These are phyloP conservation scores for Boletus sensibilis DNA, from an alignment of 768 basidiomycete genomes.

Conservation along the genomic window DNA sequence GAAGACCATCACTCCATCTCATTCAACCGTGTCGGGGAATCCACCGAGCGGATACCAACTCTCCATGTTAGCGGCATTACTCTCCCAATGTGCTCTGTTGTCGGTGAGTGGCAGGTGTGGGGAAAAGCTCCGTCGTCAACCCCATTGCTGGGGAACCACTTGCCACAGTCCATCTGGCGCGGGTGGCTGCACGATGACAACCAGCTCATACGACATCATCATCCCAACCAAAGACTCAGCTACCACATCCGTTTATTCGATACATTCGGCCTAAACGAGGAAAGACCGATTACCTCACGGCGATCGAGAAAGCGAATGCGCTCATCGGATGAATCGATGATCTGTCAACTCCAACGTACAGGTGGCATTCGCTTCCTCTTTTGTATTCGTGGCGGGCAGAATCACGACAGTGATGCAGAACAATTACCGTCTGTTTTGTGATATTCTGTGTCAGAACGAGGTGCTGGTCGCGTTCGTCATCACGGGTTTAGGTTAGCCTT, in stretches of 20 bases:
- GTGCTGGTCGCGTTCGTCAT: constrained; percentile 33
- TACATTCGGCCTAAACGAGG: constrained; percentile 35
- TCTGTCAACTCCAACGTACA: constrained; percentile 28
- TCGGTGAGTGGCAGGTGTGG: constrained; percentile 33
- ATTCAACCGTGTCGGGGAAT: constrained; percentile 5
- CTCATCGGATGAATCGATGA: too few species aligned
- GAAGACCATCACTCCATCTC: neutral
- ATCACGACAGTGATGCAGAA: constrained; percentile 29
- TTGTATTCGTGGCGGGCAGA: constrained; percentile 33
- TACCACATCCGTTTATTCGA: constrained; percentile 33
- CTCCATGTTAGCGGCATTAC: constrained; percentile 18
- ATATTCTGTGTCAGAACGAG: constrained; percentile 30
- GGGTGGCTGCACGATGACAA: constrained; percentile 37
- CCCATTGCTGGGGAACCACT: constrained; percentile 31
- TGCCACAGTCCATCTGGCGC: constrained; percentile 32
- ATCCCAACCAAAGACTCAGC: constrained; percentile 16
- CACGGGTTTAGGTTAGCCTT: constrained; percentile 19
- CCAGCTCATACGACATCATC: constrained; percentile 25
- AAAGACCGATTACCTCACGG: constrained; percentile 26
- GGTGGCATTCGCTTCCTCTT: constrained; percentile 36
- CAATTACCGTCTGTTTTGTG: constrained; percentile 33
- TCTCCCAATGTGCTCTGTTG: constrained; percentile 39
- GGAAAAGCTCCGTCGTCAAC: constrained; percentile 45
- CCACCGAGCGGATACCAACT: constrained; percentile 9
- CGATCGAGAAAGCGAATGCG: constrained; percentile 31